phyloP scores from a whole-genome alignment of 179 eudicot genomes.

The Drosera spatulata region DNA sequence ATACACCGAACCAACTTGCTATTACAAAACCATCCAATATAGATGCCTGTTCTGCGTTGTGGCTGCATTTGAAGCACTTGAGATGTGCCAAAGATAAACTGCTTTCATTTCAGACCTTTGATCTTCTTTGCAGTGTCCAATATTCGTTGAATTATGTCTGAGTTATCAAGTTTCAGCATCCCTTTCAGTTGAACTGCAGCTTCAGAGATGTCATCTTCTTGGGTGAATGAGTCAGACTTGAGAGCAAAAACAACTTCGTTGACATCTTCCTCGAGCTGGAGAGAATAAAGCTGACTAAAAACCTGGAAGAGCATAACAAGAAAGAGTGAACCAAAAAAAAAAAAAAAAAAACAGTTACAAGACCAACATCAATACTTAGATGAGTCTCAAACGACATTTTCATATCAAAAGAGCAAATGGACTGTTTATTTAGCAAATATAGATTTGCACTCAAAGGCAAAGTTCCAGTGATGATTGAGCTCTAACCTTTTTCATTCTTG shows the following conservation, averaged over 20 bases:
- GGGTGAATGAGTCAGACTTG: slow-evolving; percentile 21
- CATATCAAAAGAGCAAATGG: neutral
- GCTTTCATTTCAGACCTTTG: slow-evolving; percentile 25
- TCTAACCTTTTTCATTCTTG: slow-evolving; percentile 75
- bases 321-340: neutral
- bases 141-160: slow-evolving; percentile 31
- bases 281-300: slow-evolving; percentile 52
- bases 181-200: slow-evolving; percentile 37
- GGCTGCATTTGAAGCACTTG: too few relatives aligned
- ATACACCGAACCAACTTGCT: too few relatives aligned
- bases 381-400: too few relatives aligned
- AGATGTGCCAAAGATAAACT: too few relatives aligned
- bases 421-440: too few relatives aligned
- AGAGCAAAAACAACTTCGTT: slow-evolving; percentile 79
- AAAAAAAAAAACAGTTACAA: neutral
- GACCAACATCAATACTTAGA: neutral
- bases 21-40: too few relatives aligned
- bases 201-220: slow-evolving; percentile 38
- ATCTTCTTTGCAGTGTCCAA: slow-evolving; percentile 46
- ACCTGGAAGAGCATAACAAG: slow-evolving; percentile 30
- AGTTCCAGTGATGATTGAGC: neutral
- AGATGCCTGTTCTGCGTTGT: too few relatives aligned
- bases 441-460: too few relatives aligned
- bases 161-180: slow-evolving; percentile 35
- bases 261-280: slow-evolving; percentile 87